Conservation (phyloP, 1,284 basidiomycete genomes). For the Cutaneotrichosporon sp. region DNA sequence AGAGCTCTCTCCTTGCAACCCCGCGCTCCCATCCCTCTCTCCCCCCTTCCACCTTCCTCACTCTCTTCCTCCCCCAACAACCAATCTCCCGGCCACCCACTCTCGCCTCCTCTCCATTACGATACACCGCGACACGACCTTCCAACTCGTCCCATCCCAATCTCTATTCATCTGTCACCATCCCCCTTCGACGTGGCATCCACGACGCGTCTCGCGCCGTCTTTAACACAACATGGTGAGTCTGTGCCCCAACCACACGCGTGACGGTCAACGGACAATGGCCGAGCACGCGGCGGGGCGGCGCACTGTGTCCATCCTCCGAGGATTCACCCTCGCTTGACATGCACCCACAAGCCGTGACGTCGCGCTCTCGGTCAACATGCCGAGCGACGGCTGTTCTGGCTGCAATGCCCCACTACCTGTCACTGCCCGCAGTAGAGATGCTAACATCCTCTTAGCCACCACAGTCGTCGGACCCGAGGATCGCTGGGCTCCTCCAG, state of each 20-base stretch:
- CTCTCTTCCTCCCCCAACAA: too few species aligned
- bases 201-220: background rate
- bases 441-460: conserved; percentile 17
- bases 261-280: background rate
- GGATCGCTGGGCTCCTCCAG: conserved; percentile 46
- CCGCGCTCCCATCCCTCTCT: background rate
- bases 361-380: background rate
- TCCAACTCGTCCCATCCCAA: background rate
- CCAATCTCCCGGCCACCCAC: too few species aligned
- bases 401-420: background rate
- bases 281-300: background rate
- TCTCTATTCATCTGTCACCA: background rate
- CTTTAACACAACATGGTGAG: conserved; percentile 1
- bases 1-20: background rate
- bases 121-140: background rate
- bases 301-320: background rate
- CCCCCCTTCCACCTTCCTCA: too few species aligned
- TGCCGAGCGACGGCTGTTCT: background rate
- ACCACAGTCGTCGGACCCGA: conserved; percentile 24
- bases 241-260: background rate
- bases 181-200: background rate
- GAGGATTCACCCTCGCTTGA: background rate
- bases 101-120: background rate
- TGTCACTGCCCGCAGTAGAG: background rate
- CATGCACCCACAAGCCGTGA: background rate